Base-by-base conservation (phyloP, 176 grass and related monocot species). In the Eleusine indica region DNA sequence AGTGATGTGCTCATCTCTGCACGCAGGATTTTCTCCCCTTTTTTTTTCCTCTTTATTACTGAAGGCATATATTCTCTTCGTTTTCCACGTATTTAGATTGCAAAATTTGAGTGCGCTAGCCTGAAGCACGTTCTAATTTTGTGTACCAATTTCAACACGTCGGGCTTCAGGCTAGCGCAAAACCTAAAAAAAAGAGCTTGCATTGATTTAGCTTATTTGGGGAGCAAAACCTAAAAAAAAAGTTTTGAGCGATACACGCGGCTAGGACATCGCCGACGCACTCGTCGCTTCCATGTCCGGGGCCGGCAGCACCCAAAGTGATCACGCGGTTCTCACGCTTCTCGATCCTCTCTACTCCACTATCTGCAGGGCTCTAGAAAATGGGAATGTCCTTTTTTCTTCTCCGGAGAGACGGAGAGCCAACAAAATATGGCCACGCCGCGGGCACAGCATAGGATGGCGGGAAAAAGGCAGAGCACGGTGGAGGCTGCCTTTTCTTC, bases 241-340 rank as follows among this genome's bases (percentile, higher is more conserved):
- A 39, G 70, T 6, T 25, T 49, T n/a, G 40, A 35, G 3, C 5
- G 54, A 17, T 51, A 19, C 57, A 65, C 70, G 57, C 80, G 25
- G 57, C 68, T 17, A 40, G 73, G 35, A 39, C 32, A 8, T 75
- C 30, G 51, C 11, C 51, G 16, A 68, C 35, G 14, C 46, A 11
- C 67, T 82, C 46, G 68, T 19, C 3, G 43, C 10, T 15, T 66
- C 81, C 57, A n/a, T 37, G 54, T 37, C 40, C 25, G 16, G 22
- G 38, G 9, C 19, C 79, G 57, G 71, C 53, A 35, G 7, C 42
- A 9, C 42, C 18, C 75, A 41, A 71, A 78, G 25, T 53, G 67
- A 62, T 78, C 66, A 64, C 83, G 83, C 67, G 74, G 53, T 21
- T 19, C 37, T 70, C 74, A 61, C 74, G 74, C 74, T 39, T 85